A percentile compares a stretch with the other conserved stretches of the same genome.
Evolutionary conservation across 2,329 filamentous ascomycete species (phyloP).

Genomic region (Colletotrichum chrysophilum): DNA sequence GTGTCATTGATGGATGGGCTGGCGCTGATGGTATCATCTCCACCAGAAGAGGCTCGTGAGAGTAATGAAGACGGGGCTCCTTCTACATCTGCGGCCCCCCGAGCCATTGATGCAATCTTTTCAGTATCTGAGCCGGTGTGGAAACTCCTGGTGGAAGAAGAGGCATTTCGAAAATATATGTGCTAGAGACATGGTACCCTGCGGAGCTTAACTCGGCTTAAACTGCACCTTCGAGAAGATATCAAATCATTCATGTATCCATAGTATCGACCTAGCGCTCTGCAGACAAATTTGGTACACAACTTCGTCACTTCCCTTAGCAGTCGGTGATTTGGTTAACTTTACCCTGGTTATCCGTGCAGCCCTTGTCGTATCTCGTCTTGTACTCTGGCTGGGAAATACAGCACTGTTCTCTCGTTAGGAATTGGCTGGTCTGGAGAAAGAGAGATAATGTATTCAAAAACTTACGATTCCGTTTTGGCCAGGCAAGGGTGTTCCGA

Average conservation of each 20-base stretch:
- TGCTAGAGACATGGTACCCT: fast-evolving
- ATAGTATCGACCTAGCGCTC: not conserved
- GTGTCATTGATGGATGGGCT: not conserved
- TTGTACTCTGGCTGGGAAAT: not conserved
- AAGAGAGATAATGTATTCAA: fast-evolving
- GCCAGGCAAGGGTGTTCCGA: not conserved
- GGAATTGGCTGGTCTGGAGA: fast-evolving
- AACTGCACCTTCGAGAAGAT: fast-evolving
- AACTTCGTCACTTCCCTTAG: fast-evolving
- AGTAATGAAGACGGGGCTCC: fast-evolving
- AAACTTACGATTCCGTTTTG: not conserved
- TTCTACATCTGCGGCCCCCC: fast-evolving
- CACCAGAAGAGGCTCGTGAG: fast-evolving
- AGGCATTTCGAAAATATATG: not conserved
- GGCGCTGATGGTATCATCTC: not conserved
- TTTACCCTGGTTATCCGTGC: not conserved
- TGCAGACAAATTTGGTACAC: not conserved
- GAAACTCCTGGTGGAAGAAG: fast-evolving
- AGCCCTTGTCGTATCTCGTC: not conserved
- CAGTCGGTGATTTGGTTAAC: not conserved
- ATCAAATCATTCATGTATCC: not conserved
- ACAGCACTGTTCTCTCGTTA: not conserved
- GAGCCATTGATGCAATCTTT: not conserved
- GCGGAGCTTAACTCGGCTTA: not conserved
- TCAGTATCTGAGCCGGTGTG: not conserved